A percentile compares a stretch with the other conserved stretches of the same genome.
Evolutionary conservation across 2,329 filamentous ascomycete species (phyloP).

Genomic region (Dactylellina drechsleri): DNA sequence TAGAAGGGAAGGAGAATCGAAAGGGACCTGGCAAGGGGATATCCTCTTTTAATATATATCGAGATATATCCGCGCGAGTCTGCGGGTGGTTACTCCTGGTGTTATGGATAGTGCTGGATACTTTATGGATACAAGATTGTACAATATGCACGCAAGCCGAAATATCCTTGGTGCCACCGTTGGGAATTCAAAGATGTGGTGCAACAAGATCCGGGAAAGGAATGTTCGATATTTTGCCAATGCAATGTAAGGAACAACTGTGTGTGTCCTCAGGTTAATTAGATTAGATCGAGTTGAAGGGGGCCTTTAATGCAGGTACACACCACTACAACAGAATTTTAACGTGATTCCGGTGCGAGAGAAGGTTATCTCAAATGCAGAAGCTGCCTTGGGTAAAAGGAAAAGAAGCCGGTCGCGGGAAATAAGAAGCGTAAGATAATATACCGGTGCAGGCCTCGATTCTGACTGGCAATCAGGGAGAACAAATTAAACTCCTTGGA

Average conservation of each 20-base stretch:
- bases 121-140: conserved; percentile 25
- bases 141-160: conserved; percentile 55
- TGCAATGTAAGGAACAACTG: conserved; percentile 25
- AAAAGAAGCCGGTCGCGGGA: conserved; percentile 35
- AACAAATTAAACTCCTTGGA: conserved; percentile 15
- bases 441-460: conserved; percentile 1
- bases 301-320: conserved; percentile 33
- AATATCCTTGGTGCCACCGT: conserved; percentile 52
- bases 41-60: conserved; percentile 37
- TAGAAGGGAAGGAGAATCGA: conserved; percentile 5
- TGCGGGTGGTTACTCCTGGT: conserved; percentile 6
- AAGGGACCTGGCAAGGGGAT: conserved; percentile 32
- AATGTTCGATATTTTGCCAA: conserved; percentile 48
- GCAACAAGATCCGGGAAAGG: conserved; percentile 54
- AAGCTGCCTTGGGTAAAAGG: conserved; percentile 45
- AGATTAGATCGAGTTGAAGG: conserved; percentile 44
- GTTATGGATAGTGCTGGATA: neutral
- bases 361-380: conserved; percentile 24
- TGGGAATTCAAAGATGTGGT: conserved; percentile 49
- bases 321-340: neutral
- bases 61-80: conserved; percentile 19
- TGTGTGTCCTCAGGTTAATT: conserved; percentile 29
- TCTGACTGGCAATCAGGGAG: conserved; percentile 29
- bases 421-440: conserved; percentile 7
- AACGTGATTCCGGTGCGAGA: neutral